Percentiles rank a stretch among this genome's conserved stretches.
Evolutionary conservation across 352 stramenopile genomes (phyloP).

Genomic region (Pythium sukuiense): DNA sequence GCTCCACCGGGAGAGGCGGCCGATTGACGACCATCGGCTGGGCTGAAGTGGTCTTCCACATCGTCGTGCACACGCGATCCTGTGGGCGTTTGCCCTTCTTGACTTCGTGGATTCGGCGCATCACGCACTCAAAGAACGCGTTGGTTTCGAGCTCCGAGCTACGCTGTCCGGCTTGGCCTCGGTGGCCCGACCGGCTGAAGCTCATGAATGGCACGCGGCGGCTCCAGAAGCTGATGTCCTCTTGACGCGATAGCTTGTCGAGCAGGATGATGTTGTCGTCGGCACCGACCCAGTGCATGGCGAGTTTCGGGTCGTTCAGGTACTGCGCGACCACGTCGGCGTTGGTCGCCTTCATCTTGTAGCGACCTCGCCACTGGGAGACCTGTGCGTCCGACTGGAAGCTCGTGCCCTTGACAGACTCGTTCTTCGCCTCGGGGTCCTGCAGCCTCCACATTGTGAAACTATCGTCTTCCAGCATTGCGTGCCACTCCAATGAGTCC

Average conservation of each 20-base stretch:
- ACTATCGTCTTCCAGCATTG: not conserved
- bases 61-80: slow-evolving; percentile 27
- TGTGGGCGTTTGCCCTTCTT: slow-evolving; percentile 1
- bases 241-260: slow-evolving; percentile 29
- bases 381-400: slow-evolving; percentile 26
- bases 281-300: slow-evolving; percentile 22
- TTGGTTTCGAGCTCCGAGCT: slow-evolving; percentile 18
- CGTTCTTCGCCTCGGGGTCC: not conserved
- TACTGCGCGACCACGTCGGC: slow-evolving; percentile 21
- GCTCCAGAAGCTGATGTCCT: slow-evolving; percentile 45
- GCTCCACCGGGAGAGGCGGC: not conserved
- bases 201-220: slow-evolving; percentile 36
- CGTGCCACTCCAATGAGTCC: slow-evolving; percentile 8
- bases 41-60: slow-evolving; percentile 43
- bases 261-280: slow-evolving; percentile 30
- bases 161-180: slow-evolving; percentile 5
- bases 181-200: slow-evolving; percentile 25
- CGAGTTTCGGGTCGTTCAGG: slow-evolving; percentile 29
- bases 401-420: slow-evolving; percentile 1
- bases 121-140: slow-evolving; percentile 31
- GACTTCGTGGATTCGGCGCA: slow-evolving; percentile 35
- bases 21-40: slow-evolving; percentile 27
- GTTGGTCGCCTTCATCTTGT: slow-evolving; percentile 27
- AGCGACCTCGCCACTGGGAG: slow-evolving; percentile 29
- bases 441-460: slow-evolving; percentile 16